These are phyloP conservation scores for Blastocystis hominis DNA, from an alignment of 352 stramenopile genomes.

Conservation along the genomic window DNA sequence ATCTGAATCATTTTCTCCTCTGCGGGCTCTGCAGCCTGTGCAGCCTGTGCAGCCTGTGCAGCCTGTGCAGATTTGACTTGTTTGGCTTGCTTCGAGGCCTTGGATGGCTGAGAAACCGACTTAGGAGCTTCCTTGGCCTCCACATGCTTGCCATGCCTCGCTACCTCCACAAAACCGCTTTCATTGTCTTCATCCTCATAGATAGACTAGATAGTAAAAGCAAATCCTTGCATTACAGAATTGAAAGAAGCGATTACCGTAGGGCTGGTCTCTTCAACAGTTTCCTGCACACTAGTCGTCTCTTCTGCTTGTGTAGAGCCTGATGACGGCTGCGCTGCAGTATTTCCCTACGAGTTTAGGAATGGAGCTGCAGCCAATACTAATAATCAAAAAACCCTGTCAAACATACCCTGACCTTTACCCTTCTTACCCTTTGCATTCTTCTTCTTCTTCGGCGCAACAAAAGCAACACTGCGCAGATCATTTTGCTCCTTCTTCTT, in stretches of 20 bases:
- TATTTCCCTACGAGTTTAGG: no score
- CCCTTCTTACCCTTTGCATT: not conserved
- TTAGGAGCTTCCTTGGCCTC: not conserved
- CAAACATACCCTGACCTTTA: no score
- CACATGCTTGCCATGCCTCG: not conserved
- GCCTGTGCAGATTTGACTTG: not conserved
- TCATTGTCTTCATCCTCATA: not conserved
- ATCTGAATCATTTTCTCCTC: slow-evolving; percentile 31
- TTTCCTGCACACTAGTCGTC: no score
- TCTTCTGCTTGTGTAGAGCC: no score
- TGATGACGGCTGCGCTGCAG: no score
- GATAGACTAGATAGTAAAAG: no score
- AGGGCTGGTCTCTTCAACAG: no score
- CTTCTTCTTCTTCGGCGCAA: slow-evolving; percentile 28
- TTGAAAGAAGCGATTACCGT: no score
- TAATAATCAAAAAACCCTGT: no score
- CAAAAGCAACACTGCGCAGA: slow-evolving; percentile 7
- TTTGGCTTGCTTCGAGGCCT: not conserved
- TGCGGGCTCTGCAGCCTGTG: not conserved
- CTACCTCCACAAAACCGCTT: not conserved
- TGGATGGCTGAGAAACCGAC: not conserved
- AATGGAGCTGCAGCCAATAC: no score
- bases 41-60: not conserved
- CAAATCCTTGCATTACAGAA: no score
- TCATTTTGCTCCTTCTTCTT: slow-evolving; percentile 20